Percentiles rank a stretch among this genome's conserved stretches.
These are phyloP conservation scores for Neofusicoccum sp. DNA, from an alignment of 2,329 filamentous ascomycete species.

Conservation along the genomic window DNA sequence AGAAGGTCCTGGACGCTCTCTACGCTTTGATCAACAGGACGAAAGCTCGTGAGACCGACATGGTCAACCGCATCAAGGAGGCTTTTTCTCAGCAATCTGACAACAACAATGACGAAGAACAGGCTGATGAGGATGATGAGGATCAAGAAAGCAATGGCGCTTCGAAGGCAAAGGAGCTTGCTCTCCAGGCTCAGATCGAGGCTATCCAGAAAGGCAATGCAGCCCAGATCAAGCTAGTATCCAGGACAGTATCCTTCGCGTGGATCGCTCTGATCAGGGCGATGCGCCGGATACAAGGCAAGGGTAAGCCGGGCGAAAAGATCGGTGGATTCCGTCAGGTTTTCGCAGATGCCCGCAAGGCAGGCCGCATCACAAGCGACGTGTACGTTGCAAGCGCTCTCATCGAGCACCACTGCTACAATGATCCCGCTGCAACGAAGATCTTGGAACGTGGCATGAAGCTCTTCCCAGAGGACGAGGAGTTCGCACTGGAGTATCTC, in stretches of 20 bases:
- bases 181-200: conserved; percentile 58
- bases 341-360: conserved; percentile 84
- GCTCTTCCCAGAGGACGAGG: conserved; percentile 90
- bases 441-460: conserved; percentile 95
- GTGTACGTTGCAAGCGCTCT: conserved; percentile 92
- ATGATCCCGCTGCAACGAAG: conserved; percentile 87
- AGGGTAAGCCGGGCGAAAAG: conserved; percentile 62
- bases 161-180: conserved; percentile 52
- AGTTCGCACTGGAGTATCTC: conserved; percentile 92
- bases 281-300: conserved; percentile 91
- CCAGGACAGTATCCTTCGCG: conserved; percentile 83
- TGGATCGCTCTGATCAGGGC: conserved; percentile 96
- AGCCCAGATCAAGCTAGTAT: conserved; percentile 74
- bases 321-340: conserved; percentile 78
- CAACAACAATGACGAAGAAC: conserved; percentile 43
- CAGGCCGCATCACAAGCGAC: conserved; percentile 87
- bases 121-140: conserved; percentile 54
- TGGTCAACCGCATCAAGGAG: conserved; percentile 58
- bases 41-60: conserved; percentile 66
- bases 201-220: conserved; percentile 67
- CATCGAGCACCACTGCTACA: conserved; percentile 95
- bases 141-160: conserved; percentile 52
- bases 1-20: conserved; percentile 80
- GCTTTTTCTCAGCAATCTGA: conserved; percentile 52
- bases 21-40: conserved; percentile 80